phyloP scores from a whole-genome alignment of 139 green algal species.

The Microglena sp. region DNA sequence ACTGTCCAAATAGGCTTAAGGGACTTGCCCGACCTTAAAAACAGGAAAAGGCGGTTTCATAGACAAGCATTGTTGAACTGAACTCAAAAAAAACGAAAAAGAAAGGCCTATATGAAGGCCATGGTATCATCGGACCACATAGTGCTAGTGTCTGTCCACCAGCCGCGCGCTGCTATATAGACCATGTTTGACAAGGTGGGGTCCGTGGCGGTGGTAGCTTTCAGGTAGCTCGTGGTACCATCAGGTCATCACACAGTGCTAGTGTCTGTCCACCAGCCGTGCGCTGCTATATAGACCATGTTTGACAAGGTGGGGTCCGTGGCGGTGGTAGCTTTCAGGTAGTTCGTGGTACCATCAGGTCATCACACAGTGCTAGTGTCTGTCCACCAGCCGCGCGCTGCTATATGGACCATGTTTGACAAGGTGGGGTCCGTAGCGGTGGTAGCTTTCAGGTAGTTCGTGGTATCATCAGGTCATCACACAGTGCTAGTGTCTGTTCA shows the following conservation, averaged over 20 bases:
- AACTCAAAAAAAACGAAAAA: too few species aligned
- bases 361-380: constrained; percentile 24
- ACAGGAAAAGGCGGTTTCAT: too few species aligned
- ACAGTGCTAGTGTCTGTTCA: constrained; percentile 40
- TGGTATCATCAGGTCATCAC: constrained; percentile 35
- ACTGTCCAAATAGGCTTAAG: too few species aligned
- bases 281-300: too few species aligned
- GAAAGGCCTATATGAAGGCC: constrained; percentile 19
- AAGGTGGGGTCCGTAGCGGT: constrained; percentile 50
- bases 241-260: too few species aligned
- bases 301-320: too few species aligned
- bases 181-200: constrained; percentile 39
- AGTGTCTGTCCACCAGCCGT: too few species aligned
- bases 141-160: constrained; percentile 40
- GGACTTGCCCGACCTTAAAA: too few species aligned
- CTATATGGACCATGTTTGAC: constrained; percentile 49
- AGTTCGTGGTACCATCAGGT: constrained; percentile 32
- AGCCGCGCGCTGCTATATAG: constrained; percentile 46
- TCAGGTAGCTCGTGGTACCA: too few species aligned
- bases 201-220: constrained; percentile 43
- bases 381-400: constrained; percentile 47
- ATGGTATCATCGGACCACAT: constrained; percentile 36
- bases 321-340: constrained; percentile 38
- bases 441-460: constrained; percentile 18
- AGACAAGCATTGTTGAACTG: too few species aligned